phyloP scores from a whole-genome alignment of 2,329 filamentous ascomycete species.

The Clonostachys sp. region DNA sequence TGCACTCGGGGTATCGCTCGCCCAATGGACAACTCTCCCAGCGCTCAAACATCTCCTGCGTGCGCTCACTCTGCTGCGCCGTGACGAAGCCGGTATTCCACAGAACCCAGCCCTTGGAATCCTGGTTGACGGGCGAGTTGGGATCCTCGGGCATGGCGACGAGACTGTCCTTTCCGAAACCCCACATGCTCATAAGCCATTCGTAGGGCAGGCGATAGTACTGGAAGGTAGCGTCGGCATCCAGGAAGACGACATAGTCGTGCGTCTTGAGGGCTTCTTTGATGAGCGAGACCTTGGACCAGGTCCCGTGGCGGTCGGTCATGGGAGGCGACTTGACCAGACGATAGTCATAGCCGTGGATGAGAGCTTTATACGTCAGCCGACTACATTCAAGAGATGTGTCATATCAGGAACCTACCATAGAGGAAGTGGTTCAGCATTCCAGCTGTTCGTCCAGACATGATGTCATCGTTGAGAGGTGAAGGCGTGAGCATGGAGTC shows the following conservation, averaged over 20 bases:
- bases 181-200: slow-evolving; percentile 43
- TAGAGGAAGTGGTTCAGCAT: slow-evolving; percentile 32
- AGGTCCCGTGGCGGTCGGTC: slow-evolving; percentile 34
- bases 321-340: slow-evolving; percentile 35
- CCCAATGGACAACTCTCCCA: slow-evolving; percentile 9
- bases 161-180: slow-evolving; percentile 28
- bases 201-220: slow-evolving; percentile 37
- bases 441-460: slow-evolving; percentile 6
- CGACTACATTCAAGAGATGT: background rate
- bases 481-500: background rate
- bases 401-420: slow-evolving; percentile 8
- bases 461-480: background rate
- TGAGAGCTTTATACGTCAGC: slow-evolving; percentile 17
- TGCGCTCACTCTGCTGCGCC: slow-evolving; percentile 18
- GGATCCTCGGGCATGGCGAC: slow-evolving; percentile 41
- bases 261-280: slow-evolving; percentile 29
- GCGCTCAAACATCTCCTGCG: slow-evolving; percentile 6
- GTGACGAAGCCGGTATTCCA: slow-evolving; percentile 38
- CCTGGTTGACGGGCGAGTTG: slow-evolving; percentile 26
- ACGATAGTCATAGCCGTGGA: slow-evolving; percentile 45
- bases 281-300: slow-evolving; percentile 35
- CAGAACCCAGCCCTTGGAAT: slow-evolving; percentile 22
- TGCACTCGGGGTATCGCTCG: slow-evolving; percentile 8
- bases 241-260: slow-evolving; percentile 35
- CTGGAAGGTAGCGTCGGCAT: slow-evolving; percentile 35